Evolutionary conservation across 2,329 filamentous ascomycete species (phyloP), one percentile per base, ranked within the genome.

Genomic region (Diatrype stigma): DNA sequence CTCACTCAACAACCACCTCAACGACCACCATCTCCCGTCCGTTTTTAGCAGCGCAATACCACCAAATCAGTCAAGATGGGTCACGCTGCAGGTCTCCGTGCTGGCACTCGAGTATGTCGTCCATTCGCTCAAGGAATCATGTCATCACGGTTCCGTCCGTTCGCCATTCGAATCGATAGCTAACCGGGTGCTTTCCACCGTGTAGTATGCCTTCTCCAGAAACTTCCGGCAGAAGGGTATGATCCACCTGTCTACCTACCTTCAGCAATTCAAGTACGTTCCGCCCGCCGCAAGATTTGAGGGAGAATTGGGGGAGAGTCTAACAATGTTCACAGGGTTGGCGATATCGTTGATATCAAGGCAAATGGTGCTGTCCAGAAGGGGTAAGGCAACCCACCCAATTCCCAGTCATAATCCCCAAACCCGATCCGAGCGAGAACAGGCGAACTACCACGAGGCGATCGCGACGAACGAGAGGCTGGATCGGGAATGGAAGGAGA

Each of bases 331-430:
- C 62, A 56, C 67, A 90, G 86, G 75, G 94, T 99, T 71, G 94
- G 94, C 76, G 94, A 99, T 72, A 96, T 97, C 68, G 94, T 99
- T 71, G 94, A 99, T 75, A 90, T 99, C 75, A 95, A 96, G 80
- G 89, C 89, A 72, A 97, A 99, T 82, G 94, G 92, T 87, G 94
- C 91, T 71, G 89, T 95, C 62, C 92, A 96, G 82, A 96, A 96
- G 86, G 92, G 91, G 89, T 94, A 80, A 85, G 62, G 86, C 5
- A 79, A 67, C 16, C 42, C 16, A 21, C 19, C 22, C 3, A 37
- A 5, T 19, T 3, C 7, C 19, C 35, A 32, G 16, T 17, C 26
- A 30, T 59, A 56, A 56, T 51, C 51, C 47, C 51, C 26, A 30
- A 53, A 51, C 32, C 47, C 47, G 45, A 55, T 42, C 46, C 52